Evolutionary conservation across 2,329 filamentous ascomycete species (phyloP), one percentile per base, ranked within the genome.

Genomic region (Elsinoe ampelina): DNA sequence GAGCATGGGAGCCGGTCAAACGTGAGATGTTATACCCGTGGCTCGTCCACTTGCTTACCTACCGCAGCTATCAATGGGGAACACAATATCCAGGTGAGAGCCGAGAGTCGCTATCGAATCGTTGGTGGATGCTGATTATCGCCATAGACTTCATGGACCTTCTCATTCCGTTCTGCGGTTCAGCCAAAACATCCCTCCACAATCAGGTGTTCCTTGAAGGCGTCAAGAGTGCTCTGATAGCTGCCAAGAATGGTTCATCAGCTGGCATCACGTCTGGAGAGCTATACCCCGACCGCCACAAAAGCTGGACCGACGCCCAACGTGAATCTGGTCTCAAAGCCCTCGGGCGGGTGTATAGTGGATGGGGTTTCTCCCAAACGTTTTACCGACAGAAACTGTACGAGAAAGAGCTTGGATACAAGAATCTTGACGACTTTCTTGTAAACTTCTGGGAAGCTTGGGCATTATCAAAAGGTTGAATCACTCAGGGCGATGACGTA

Each of bases 341-440:
- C 0, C 80, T 92, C 57, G 86, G 66, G 1, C 60, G 68, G 5
- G 87, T 83, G 0, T 93, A 93, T 69, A 86, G 87, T 1, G 87
- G 87, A 0, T 93, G 81, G 87, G 87, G 88, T 0, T 87, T 92
- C 64, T 86, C 82, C 54, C 87, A 91, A 64, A 78, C 85, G 0
- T 92, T 91, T 64, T 92, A 92, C 64, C 78, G 87, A 1, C 75
- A 88, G 62, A 83, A 78, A 66, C 59, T 88, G n/a, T 85, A 85
- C 66, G 80, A 87, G 66, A 82, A 69, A 1, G 73, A 66, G 0
- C 75, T 90, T 7, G 84, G 84, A 0, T 89, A 78, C 63, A 82
- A 82, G 61, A 75, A 81, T 56, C 74, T 91, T 1, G 86, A 90
- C 43, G 50, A 87, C 55, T 92, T 90, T 60, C 80, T 92, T 76